Conservation (phyloP, 2,329 filamentous ascomycete genomes). For the Fusarium sp. region DNA sequence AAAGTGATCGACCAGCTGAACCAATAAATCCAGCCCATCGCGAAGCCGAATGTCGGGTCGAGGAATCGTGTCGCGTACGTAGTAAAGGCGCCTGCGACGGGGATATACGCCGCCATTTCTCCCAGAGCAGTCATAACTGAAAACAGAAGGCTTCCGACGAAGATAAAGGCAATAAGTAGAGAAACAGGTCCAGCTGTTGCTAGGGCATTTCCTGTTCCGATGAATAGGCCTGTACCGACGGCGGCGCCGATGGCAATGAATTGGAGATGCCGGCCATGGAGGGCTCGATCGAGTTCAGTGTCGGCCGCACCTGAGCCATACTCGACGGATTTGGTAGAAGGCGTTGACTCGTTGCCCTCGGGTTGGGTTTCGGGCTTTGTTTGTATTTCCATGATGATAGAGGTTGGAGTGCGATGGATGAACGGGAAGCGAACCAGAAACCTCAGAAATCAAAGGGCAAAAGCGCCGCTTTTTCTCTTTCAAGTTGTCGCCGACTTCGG, state of each 20-base stretch:
- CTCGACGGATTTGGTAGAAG: constrained; percentile 43
- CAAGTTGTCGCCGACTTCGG: background rate
- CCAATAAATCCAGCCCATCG: constrained; percentile 74
- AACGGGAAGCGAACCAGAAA: too few relatives aligned
- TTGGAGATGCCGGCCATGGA: constrained; percentile 74
- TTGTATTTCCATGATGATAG: constrained; percentile 30
- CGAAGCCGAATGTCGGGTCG: constrained; percentile 69
- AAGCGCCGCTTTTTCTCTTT: background rate
- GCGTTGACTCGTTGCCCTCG: constrained; percentile 10
- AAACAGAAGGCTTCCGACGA: constrained; percentile 24
- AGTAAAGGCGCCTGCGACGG: constrained; percentile 70
- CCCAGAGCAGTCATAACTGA: constrained; percentile 56
- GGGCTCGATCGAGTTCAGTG: constrained; percentile 67
- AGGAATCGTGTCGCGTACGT: constrained; percentile 67
- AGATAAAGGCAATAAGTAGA: constrained; percentile 34
- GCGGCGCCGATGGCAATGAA: constrained; percentile 66
- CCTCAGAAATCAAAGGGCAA: rapidly evolving
- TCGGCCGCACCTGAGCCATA: constrained; percentile 57
- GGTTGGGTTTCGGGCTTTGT: constrained; percentile 3
- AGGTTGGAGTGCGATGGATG: background rate
- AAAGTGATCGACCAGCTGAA: constrained; percentile 73
- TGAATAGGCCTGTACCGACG: constrained; percentile 76
- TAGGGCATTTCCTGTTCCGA: constrained; percentile 51
- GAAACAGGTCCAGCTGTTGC: constrained; percentile 27
- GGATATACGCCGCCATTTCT: constrained; percentile 70